phyloP scores from a whole-genome alignment of 2,329 filamentous ascomycete genomes.

The Xylariaceae sp. region DNA sequence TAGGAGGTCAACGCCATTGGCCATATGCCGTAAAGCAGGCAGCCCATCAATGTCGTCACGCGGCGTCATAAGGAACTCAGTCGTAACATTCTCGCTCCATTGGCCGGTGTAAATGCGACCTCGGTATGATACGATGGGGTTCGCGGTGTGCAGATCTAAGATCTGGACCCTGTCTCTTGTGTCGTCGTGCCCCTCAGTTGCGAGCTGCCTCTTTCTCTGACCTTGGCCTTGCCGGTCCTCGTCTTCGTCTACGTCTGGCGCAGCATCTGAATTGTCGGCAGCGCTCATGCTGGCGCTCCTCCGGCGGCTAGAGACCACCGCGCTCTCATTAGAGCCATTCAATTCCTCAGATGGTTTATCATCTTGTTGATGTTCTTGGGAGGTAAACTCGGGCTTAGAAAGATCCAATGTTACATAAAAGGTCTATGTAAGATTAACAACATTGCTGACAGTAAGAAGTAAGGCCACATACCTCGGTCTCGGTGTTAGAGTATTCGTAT shows the following conservation, averaged over 20 bases:
- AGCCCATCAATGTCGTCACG: conserved; percentile 37
- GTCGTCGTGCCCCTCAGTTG: conserved; percentile 16
- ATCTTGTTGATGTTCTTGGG: conserved; percentile 34
- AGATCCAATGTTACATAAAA: conserved; percentile 62
- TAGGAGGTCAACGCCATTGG: conserved; percentile 63
- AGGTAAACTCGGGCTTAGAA: conserved; percentile 55
- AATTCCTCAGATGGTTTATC: conserved; percentile 20
- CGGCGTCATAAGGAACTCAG: conserved; percentile 68
- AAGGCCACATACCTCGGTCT: conserved; percentile 48
- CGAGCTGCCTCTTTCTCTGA: conserved; percentile 9
- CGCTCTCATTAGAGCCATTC: conserved; percentile 4
- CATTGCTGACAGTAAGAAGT: background rate
- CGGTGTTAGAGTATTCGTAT: conserved; percentile 61
- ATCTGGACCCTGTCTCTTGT: conserved; percentile 61
- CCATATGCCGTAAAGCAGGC: conserved; percentile 46
- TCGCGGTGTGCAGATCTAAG: conserved; percentile 71
- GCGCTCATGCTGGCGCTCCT: conserved; percentile 8
- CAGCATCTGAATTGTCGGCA: conserved; percentile 13
- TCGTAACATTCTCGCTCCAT: conserved; percentile 82
- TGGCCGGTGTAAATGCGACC: conserved; percentile 73
- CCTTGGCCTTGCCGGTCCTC: conserved; percentile 14
- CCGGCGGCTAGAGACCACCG: conserved; percentile 17
- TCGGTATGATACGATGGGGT: conserved; percentile 76
- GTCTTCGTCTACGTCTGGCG: conserved; percentile 13
- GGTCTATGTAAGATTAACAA: conserved; percentile 38